Evolutionary conservation across 176 grass and related monocot species (phyloP).

Genomic region (Tillandsia leiboldiana): DNA sequence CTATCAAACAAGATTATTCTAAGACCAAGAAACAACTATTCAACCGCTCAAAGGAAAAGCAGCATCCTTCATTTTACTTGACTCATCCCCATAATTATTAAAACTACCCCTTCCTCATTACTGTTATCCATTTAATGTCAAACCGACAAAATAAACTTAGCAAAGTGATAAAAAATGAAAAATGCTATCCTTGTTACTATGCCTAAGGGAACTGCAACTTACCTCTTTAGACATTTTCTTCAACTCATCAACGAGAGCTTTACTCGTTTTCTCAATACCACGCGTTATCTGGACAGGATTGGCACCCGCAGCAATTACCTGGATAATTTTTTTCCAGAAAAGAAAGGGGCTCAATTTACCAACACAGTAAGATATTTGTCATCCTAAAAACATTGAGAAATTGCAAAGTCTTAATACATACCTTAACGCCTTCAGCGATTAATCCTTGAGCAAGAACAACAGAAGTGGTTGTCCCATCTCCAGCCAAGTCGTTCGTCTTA

Average conservation of each 20-base stretch:
- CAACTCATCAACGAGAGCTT: constrained; percentile 70
- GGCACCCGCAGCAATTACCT: constrained; percentile 92
- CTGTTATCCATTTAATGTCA: too few species aligned
- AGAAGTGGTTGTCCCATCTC: constrained; percentile 92
- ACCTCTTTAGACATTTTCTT: constrained; percentile 83
- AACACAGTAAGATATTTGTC: background rate
- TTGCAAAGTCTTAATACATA: background rate
- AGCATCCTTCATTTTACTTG: too few species aligned
- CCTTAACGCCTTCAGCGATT: constrained; percentile 97
- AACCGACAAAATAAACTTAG: too few species aligned
- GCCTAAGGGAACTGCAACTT: background rate
- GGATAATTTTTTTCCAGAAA: constrained; percentile 5
- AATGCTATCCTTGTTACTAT: too few species aligned
- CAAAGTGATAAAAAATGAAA: too few species aligned
- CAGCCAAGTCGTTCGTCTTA: constrained; percentile 91
- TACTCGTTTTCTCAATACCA: constrained; percentile 88
- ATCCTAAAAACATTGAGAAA: background rate
- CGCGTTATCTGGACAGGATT: constrained; percentile 96
- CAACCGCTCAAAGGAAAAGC: too few species aligned
- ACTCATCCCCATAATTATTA: too few species aligned
- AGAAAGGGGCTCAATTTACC: background rate
- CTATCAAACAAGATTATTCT: too few species aligned
- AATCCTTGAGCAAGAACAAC: constrained; percentile 96
- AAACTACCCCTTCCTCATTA: too few species aligned
- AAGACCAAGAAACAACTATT: too few species aligned